Evolutionary conservation across 2,329 filamentous ascomycete species (phyloP).

Genomic region (Arthroderma uncinatum): DNA sequence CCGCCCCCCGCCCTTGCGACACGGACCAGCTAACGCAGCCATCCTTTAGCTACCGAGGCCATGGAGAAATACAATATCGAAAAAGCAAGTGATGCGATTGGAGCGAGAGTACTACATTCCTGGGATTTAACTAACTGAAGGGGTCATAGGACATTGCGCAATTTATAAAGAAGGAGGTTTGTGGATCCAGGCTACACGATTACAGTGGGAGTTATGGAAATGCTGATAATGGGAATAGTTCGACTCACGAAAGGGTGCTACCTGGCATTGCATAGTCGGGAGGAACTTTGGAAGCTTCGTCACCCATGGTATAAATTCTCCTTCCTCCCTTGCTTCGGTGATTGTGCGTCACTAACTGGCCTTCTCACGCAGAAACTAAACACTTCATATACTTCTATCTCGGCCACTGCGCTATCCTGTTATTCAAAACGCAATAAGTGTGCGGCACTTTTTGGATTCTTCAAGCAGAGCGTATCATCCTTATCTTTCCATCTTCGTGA

Average conservation of each 20-base stretch:
- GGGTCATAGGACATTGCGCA: conserved; percentile 72
- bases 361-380: conserved; percentile 64
- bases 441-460: not conserved
- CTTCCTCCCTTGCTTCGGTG: not conserved
- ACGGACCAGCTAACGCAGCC: conserved; percentile 20
- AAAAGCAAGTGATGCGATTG: conserved; percentile 42
- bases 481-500: not conserved
- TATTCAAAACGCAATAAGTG: conserved; percentile 90
- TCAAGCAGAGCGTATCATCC: conserved; percentile 3
- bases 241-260: conserved; percentile 90
- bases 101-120: not conserved
- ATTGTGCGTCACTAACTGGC: not conserved
- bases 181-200: conserved; percentile 18
- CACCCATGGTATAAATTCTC: conserved; percentile 63
- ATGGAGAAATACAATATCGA: conserved; percentile 63
- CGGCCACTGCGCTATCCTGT: conserved; percentile 90
- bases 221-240: conserved; percentile 49
- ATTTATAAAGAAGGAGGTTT: conserved; percentile 85
- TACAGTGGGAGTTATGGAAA: conserved; percentile 16
- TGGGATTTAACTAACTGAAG: not conserved
- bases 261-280: conserved; percentile 98
- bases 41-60: conserved; percentile 51
- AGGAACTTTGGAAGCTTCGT: conserved; percentile 99
- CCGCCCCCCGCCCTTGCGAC: not conserved
- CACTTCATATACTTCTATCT: conserved; percentile 99